phyloP scores from a whole-genome alignment of 805 yeast genomes.

The Komagataella mondaviorum region DNA sequence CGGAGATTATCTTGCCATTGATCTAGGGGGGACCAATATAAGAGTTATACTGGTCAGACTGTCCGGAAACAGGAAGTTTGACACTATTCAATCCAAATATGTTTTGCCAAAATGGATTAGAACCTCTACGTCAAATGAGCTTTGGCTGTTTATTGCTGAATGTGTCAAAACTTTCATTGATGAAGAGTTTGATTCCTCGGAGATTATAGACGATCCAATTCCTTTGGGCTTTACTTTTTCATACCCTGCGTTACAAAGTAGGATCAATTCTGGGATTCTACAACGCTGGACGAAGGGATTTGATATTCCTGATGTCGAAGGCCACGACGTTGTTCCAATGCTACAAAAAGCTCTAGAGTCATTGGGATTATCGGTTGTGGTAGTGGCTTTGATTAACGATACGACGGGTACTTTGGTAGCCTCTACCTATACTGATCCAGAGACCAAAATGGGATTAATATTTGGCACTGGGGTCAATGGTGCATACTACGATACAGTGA shows the following conservation, averaged over 20 bases:
- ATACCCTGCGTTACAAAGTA: slow-evolving; percentile 75
- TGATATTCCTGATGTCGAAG: slow-evolving; percentile 88
- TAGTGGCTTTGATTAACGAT: slow-evolving; percentile 89
- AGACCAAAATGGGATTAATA: slow-evolving; percentile 86
- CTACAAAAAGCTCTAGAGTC: slow-evolving; percentile 61
- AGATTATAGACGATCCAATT: slow-evolving; percentile 44
- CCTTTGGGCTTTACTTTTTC: slow-evolving; percentile 94
- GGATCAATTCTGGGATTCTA: slow-evolving; percentile 74
- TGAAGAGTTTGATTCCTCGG: slow-evolving; percentile 38
- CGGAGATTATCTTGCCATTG: slow-evolving; percentile 87
- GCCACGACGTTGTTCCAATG: slow-evolving; percentile 88
- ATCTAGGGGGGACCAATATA: slow-evolving; percentile 94
- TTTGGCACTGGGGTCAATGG: slow-evolving; percentile 98
- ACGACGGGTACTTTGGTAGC: slow-evolving; percentile 97
- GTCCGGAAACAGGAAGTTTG: slow-evolving; percentile 75
- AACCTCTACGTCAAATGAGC: slow-evolving; percentile 62
- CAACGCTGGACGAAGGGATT: slow-evolving; percentile 98
- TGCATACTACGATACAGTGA: slow-evolving; percentile 75
- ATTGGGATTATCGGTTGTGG: slow-evolving; percentile 61
- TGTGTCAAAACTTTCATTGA: slow-evolving; percentile 59
- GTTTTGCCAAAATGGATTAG: slow-evolving; percentile 66
- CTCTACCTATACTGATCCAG: slow-evolving; percentile 81
- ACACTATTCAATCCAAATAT: slow-evolving; percentile 77
- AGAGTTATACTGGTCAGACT: slow-evolving; percentile 82
- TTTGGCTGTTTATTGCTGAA: slow-evolving; percentile 80